Evolutionary conservation across 805 yeast species (phyloP).

Genomic region (Metschnikowia lachancei): DNA sequence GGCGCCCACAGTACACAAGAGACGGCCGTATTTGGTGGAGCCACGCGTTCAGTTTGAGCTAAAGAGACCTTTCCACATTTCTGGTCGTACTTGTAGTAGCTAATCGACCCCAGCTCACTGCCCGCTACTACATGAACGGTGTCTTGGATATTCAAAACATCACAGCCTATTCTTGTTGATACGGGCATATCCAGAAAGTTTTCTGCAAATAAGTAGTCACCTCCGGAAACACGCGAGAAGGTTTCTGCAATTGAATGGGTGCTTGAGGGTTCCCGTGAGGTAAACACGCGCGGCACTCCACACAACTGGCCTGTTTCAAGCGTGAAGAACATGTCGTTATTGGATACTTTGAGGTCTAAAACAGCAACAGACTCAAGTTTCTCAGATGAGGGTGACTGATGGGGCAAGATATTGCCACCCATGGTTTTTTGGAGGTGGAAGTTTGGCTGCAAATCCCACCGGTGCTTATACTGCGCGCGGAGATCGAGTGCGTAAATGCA

Average conservation of each 20-base stretch:
- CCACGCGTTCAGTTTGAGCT: background rate
- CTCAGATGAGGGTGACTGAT: no score
- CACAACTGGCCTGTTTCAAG: constrained; percentile 12
- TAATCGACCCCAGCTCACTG: constrained; percentile 10
- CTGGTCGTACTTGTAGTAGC: constrained; percentile 4
- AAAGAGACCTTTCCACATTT: background rate
- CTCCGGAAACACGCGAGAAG: background rate
- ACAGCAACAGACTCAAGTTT: constrained; percentile 3
- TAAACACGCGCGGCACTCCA: constrained; percentile 6
- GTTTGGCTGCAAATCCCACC: constrained; percentile 11
- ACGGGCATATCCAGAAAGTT: constrained; percentile 2
- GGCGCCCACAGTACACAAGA: constrained; percentile 8
- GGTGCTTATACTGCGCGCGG: constrained; percentile 13
- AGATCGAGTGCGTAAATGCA: constrained; percentile 16
- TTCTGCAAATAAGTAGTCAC: background rate
- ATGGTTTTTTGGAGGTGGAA: background rate
- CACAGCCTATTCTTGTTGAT: constrained; percentile 9
- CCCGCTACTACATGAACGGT: constrained; percentile 11
- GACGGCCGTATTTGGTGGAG: background rate
- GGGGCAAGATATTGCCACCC: no score
- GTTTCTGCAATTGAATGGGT: background rate
- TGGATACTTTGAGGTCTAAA: constrained; percentile 6
- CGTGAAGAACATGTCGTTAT: background rate
- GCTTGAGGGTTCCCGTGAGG: background rate
- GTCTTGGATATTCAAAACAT: constrained; percentile 1